Conservation (phyloP, 1,284 basidiomycete species). For the Exobasidium cylindrosporum region DNA sequence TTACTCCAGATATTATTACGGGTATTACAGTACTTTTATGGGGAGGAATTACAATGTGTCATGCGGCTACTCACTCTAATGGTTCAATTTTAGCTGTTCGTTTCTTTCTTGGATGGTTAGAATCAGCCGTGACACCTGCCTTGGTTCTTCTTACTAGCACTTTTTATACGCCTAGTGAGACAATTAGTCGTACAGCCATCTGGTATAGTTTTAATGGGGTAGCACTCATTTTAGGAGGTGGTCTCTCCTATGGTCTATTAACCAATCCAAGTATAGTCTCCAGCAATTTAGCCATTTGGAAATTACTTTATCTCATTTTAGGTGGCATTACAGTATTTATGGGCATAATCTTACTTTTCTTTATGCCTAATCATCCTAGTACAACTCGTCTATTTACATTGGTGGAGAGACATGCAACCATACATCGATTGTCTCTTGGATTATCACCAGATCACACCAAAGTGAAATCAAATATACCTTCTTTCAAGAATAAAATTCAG, state of each 20-base stretch:
- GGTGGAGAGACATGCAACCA: neutral
- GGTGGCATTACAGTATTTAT: neutral
- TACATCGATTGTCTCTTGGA: neutral
- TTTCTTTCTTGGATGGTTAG: constrained; percentile 48
- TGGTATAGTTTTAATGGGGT: constrained; percentile 48
- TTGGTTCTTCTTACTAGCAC: constrained; percentile 24
- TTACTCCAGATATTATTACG: constrained; percentile 39
- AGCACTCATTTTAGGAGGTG: constrained; percentile 43
- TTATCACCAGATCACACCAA: neutral
- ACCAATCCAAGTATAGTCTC: constrained; percentile 23
- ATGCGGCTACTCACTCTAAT: constrained; percentile 43
- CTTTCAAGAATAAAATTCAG: neutral
- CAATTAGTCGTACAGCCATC: constrained; percentile 32
- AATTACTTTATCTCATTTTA: neutral
- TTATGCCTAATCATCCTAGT: neutral
- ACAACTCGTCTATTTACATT: neutral
- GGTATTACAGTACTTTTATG: constrained; percentile 31
- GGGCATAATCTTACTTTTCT: neutral
- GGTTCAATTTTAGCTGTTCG: constrained; percentile 36
- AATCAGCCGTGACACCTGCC: constrained; percentile 36
- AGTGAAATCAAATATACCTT: neutral
- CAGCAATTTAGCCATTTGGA: constrained; percentile 5
- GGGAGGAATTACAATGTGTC: constrained; percentile 35
- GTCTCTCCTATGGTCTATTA: constrained; percentile 39
- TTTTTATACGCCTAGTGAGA: constrained; percentile 33